A percentile compares a stretch with the other conserved stretches of the same genome.
Conservation (phyloP, 1,284 basidiomycete genomes). For the Quambalaria eucalypti region DNA sequence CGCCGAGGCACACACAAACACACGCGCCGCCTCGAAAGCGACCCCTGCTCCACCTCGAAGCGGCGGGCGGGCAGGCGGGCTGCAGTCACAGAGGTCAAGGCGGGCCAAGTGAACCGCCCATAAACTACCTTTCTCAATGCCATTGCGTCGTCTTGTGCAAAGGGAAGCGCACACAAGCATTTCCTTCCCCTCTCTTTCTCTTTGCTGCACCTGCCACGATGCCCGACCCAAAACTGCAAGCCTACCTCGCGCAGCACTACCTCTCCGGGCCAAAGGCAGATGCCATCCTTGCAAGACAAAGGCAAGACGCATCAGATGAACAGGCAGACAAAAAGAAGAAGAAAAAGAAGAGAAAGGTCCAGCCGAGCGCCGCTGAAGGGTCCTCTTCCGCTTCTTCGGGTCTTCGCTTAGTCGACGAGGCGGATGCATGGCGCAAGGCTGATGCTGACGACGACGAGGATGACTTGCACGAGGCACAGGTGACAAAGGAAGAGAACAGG, state of each 20-base stretch:
- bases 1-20: too few species aligned
- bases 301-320: constrained; percentile 48
- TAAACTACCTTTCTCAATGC: too few species aligned
- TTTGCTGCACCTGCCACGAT: constrained; percentile 7
- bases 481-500: constrained; percentile 5
- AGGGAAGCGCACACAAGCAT: too few species aligned
- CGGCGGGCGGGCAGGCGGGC: too few species aligned
- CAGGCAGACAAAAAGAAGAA: constrained; percentile 59
- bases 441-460: constrained; percentile 22
- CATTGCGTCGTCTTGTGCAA: too few species aligned
- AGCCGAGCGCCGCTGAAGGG: constrained; percentile 14
- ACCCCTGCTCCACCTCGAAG: too few species aligned
- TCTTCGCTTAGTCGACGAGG: constrained; percentile 30
- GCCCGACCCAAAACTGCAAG: constrained; percentile 49
- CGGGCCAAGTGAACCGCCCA: too few species aligned
- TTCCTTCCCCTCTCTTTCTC: background rate
- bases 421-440: constrained; percentile 19
- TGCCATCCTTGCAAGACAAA: constrained; percentile 66
- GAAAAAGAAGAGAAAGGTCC: constrained; percentile 61
- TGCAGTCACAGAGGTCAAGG: too few species aligned
- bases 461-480: constrained; percentile 15
- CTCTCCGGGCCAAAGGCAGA: constrained; percentile 96
- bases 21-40: too few species aligned
- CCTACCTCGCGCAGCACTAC: constrained; percentile 58
- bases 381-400: constrained; percentile 6